Evolutionary conservation across 164 flowering plant species (phyloP).

Genomic region (Paratinospora sagittata): DNA sequence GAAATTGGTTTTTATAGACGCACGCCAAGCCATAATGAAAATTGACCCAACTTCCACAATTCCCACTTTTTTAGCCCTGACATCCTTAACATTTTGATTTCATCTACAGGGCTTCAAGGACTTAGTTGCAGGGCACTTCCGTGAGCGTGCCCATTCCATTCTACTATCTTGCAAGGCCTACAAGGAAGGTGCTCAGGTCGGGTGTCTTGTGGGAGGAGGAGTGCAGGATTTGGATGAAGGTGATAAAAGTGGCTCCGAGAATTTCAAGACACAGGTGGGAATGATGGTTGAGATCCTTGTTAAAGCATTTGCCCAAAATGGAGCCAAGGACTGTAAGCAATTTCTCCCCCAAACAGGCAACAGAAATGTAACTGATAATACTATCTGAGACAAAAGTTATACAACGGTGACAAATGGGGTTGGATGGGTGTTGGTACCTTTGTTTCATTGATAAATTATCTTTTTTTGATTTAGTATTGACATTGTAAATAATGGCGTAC

Average conservation of each 20-base stretch:
- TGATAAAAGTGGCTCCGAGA: background rate
- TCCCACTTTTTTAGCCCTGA: too few relatives aligned
- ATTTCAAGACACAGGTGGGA: constrained; percentile 1
- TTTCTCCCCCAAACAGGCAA: background rate
- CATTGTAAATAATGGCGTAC: background rate
- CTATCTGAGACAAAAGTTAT: background rate
- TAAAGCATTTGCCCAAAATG: background rate
- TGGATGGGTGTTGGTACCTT: background rate
- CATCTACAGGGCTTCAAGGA: background rate
- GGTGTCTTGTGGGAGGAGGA: constrained; percentile 1
- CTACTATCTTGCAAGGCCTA: constrained; percentile 9
- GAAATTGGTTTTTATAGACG: too few relatives aligned
- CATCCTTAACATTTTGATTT: background rate
- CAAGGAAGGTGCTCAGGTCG: constrained; percentile 6
- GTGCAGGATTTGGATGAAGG: constrained; percentile 2
- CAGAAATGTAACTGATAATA: background rate
- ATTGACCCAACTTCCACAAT: too few relatives aligned
- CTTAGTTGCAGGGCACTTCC: constrained; percentile 3
- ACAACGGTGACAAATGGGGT: background rate
- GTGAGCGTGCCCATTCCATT: constrained; percentile 5
- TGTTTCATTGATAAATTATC: background rate
- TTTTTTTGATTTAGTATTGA: too few relatives aligned
- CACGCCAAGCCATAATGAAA: too few relatives aligned
- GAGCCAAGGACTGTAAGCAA: background rate
- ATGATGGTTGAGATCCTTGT: background rate